Evolutionary conservation across 1,284 basidiomycete species (phyloP), one percentile per base, ranked within the genome.

Genomic region (Tylopilus sp.): DNA sequence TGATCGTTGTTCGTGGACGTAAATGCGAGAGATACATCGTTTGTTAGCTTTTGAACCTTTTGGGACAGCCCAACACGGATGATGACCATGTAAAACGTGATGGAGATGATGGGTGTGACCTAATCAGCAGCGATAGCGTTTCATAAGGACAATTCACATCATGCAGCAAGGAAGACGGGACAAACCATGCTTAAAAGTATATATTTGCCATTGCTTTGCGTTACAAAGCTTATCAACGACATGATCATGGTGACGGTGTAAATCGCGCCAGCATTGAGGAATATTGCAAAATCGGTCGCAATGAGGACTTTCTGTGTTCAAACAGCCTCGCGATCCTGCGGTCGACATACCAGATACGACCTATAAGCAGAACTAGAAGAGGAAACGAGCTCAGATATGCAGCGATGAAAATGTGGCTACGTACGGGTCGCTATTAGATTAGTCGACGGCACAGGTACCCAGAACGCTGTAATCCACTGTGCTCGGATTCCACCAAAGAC

Each of bases 341-440:
- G 41, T 65, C 54, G 33, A 65, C 36, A 29, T 47, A 44, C 63
- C 60, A 65, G 18, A 65, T 60, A 20, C 59, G 61, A 20, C n/a
- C 50, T 10, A 57, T 57, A 37, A 62, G 47, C 5, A 61, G 17
- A 15, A 39, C 60, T 65, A 28, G 12, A 37, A 6, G 7, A 2
- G 7, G 8, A 8, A 21, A 30, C 0, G 14, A 14, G 4, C 20
- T 45, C 34, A 44, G 26, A 29, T 31, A 12, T 2, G 10, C 12
- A 17, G 11, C 9, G 4, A 26, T 8, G 11, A 35, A 28, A 17
- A 20, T 1, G 9, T 2, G 26, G 33, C 17, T 17, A 43, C 59
- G 18, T 29, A 62, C 61, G 2, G 9, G 61, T 65, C 15, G 53
- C 43, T 17, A 54, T n/a, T 0, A 62, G 12, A 36, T 62, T 65